Evolutionary conservation across 2,329 filamentous ascomycete species (phyloP).

Genomic region (Paracorniculantispora psalliotae): DNA sequence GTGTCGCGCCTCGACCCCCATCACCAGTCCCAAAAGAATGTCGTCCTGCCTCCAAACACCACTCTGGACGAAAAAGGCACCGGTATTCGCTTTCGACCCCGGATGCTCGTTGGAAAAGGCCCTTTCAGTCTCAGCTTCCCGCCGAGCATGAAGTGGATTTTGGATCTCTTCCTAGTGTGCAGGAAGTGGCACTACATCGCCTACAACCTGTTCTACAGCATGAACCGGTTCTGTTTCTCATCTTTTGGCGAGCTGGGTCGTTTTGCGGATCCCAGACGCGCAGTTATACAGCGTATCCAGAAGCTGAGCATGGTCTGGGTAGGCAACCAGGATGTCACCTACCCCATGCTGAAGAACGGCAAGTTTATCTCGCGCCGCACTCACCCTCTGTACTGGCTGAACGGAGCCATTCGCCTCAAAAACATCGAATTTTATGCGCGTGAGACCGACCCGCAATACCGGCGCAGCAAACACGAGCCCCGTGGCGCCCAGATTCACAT

Average conservation of each 20-base stretch:
- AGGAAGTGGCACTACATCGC: conserved; percentile 37
- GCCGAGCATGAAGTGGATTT: conserved; percentile 29
- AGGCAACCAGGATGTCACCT: conserved; percentile 31
- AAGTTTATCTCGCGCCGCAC: conserved; percentile 36
- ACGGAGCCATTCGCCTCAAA: conserved; percentile 33
- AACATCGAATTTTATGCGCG: conserved; percentile 36
- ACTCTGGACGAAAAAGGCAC: background rate
- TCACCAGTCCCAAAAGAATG: background rate
- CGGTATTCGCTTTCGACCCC: conserved; percentile 24
- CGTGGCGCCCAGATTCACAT: conserved; percentile 17
- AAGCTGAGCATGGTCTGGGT: conserved; percentile 40
- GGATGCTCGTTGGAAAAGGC: conserved; percentile 34
- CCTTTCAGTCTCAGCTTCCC: conserved; percentile 30
- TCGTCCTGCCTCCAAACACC: conserved; percentile 8
- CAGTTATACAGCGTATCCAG: conserved; percentile 40
- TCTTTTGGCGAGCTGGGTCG: conserved; percentile 47
- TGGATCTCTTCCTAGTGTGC: conserved; percentile 35
- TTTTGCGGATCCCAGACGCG: conserved; percentile 39
- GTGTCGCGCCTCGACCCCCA: conserved; percentile 40
- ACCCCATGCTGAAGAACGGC: conserved; percentile 4
- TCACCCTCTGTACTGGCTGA: conserved; percentile 30
- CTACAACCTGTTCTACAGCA: conserved; percentile 41
- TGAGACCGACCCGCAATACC: conserved; percentile 28
- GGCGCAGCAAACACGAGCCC: conserved; percentile 35
- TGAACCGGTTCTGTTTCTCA: conserved; percentile 48